phyloP scores from a whole-genome alignment of 306 rosid genomes.

The Vigna nakashimae region DNA sequence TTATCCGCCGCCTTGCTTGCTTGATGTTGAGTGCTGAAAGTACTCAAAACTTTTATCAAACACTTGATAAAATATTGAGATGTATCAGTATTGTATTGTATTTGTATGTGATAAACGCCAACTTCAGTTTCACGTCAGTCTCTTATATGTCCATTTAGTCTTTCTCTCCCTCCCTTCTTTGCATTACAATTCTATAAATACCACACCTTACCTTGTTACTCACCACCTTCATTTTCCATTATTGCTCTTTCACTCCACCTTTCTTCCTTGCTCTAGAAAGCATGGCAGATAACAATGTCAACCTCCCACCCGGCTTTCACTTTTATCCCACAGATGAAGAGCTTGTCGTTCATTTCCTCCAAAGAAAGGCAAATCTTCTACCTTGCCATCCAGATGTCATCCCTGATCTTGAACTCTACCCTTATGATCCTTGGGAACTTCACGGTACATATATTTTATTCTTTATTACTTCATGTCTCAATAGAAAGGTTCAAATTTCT shows the following conservation, averaged over 20 bases:
- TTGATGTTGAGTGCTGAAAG: slow-evolving; percentile 42
- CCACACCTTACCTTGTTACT: slow-evolving; percentile 39
- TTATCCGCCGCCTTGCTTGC: slow-evolving; percentile 57
- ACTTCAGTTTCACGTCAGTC: slow-evolving; percentile 66
- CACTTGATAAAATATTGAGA: slow-evolving; percentile 32
- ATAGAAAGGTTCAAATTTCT: not conserved
- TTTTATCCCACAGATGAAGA: slow-evolving; percentile 95
- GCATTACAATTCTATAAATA: slow-evolving; percentile 58
- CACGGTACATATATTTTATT: slow-evolving; percentile 51
- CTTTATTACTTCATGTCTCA: not conserved
- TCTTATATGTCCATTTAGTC: not conserved
- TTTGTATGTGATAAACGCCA: slow-evolving; percentile 45
- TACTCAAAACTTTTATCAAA: slow-evolving; percentile 24
- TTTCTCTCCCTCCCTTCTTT: slow-evolving; percentile 36
- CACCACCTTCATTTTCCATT: slow-evolving; percentile 31
- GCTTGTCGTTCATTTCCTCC: slow-evolving; percentile 90
- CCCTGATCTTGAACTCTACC: slow-evolving; percentile 90
- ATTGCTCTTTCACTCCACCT: not conserved
- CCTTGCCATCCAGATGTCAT: slow-evolving; percentile 97
- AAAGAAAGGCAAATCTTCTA: slow-evolving; percentile 79
- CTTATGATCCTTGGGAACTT: slow-evolving; percentile 91
- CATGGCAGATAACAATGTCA: slow-evolving; percentile 67
- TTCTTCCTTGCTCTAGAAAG: slow-evolving; percentile 6
- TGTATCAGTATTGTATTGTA: slow-evolving; percentile 32
- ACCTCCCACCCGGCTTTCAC: slow-evolving; percentile 92